Percentiles rank a stretch among this genome's conserved stretches.
These are phyloP conservation scores for Knoxdaviesia capensis DNA, from an alignment of 2,329 filamentous ascomycete genomes.

Conservation along the genomic window DNA sequence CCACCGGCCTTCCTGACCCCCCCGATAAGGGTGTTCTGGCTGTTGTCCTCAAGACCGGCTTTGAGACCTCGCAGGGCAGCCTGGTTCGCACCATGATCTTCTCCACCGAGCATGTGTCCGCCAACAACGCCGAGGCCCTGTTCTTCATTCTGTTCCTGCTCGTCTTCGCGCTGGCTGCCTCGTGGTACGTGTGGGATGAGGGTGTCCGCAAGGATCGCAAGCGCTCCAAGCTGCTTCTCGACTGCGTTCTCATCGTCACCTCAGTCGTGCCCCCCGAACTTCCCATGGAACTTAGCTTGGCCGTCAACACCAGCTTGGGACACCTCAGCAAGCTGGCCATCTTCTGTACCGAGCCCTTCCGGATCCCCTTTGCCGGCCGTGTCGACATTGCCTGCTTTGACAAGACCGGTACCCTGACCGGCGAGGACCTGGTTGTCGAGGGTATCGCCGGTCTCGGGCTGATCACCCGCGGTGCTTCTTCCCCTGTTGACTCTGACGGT, in stretches of 20 bases:
- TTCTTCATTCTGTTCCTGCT: conserved; percentile 94
- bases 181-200: conserved; percentile 98
- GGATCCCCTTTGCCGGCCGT: conserved; percentile 87
- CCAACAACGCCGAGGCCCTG: conserved; percentile 91
- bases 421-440: conserved; percentile 90
- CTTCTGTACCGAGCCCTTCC: conserved; percentile 97
- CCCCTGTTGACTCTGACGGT: conserved; percentile 52
- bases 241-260: conserved; percentile 93
- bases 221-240: conserved; percentile 87
- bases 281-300: conserved; percentile 92
- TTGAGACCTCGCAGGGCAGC: conserved; percentile 95
- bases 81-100: conserved; percentile 99
- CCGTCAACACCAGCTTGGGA: conserved; percentile 92
- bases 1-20: conserved; percentile 60
- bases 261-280: conserved; percentile 96
- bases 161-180: conserved; percentile 88
- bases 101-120: conserved; percentile 95
- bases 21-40: conserved; percentile 90
- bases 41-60: conserved; percentile 90
- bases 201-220: conserved; percentile 89
- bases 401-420: conserved; percentile 92
- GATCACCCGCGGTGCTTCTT: conserved; percentile 37
- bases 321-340: conserved; percentile 90
- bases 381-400: conserved; percentile 96
- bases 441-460: conserved; percentile 81